These are phyloP conservation scores for Thielaviopsis populi DNA, from an alignment of 2,329 filamentous ascomycete genomes.

Conservation along the genomic window DNA sequence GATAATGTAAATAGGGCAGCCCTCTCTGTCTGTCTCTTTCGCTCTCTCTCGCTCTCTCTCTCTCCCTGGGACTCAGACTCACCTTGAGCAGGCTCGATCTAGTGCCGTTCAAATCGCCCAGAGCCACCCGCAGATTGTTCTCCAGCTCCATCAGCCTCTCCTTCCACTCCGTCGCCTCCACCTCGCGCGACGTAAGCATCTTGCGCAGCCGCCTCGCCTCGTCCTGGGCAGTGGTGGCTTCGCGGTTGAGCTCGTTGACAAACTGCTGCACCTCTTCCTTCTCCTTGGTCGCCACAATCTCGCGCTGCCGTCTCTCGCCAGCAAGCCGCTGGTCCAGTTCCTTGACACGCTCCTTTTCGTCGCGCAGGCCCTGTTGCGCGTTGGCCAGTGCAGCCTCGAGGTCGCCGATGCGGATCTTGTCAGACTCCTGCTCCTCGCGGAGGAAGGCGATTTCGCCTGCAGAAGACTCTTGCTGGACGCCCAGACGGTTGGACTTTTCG, in stretches of 20 bases:
- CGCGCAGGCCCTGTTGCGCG: constrained; percentile 63
- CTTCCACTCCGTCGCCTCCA: constrained; percentile 83
- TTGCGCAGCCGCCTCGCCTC: constrained; percentile 72
- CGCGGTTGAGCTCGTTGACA: constrained; percentile 80
- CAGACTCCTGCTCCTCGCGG: constrained; percentile 87
- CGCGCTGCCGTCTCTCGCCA: constrained; percentile 71
- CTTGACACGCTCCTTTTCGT: constrained; percentile 62
- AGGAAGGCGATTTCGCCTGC: constrained; percentile 91
- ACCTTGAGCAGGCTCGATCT: constrained; percentile 72
- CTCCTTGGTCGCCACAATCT: constrained; percentile 72
- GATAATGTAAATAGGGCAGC: background rate
- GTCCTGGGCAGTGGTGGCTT: constrained; percentile 68
- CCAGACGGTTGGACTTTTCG: constrained; percentile 72
- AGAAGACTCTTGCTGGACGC: constrained; percentile 81
- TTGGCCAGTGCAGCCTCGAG: constrained; percentile 70
- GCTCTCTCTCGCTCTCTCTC: background rate
- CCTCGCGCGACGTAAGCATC: constrained; percentile 66
- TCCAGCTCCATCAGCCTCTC: constrained; percentile 82
- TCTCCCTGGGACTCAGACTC: constrained; percentile 21
- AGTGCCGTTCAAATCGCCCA: constrained; percentile 78
- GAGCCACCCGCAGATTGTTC: constrained; percentile 67
- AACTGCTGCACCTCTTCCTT: constrained; percentile 92
- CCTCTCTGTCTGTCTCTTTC: background rate
- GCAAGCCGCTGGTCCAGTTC: constrained; percentile 62
- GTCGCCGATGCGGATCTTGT: constrained; percentile 96